Evolutionary conservation across 192 early-diverging fungal genomes (phyloP), one percentile per base, ranked within the genome.

Genomic region (Umbelopsis sp.): DNA sequence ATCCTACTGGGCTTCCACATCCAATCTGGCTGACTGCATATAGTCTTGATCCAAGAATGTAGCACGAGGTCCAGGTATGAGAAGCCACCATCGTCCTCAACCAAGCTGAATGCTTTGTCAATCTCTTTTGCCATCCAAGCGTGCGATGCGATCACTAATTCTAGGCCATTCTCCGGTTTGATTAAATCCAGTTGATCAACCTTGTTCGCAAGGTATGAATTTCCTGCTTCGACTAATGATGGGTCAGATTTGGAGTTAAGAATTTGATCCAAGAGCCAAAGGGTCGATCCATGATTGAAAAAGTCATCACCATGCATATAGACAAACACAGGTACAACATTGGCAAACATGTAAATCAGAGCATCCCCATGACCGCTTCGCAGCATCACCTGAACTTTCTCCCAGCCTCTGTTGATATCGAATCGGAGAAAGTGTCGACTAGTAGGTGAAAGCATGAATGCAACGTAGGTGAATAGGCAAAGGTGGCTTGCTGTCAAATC

Each of bases 401-500:
- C 38, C 85, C 85, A 86, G 17, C 85, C 85, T 45, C 80, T 56
- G 12, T 38, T 52, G 10, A 67, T 49, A 21, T 74, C 75, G 24
- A 81, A 81, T 36, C 76, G 74, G 17, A 86, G 34, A 51, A 84
- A 86, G 47, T 77, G 75, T 7, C 85, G 79, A 31, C 81, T 81
- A 1, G 82, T 73, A 22, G 67, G 41, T 21, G 82, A 81, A 16
- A 86, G 54, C 47, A 84, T 69, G 52, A 86, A 69, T 5, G 74
- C 73, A 4, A 82, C 49, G 29, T 80, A 81, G 5, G 66, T 74
- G 22, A 84, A 52, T 9, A 86, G 74, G 1, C 76, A 69, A 3
- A 66, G 53, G 24, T 86, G 82, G 4, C 68, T 65, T 22, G 74
- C 77, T 22, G 65, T 71, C 17, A 76, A 68, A 2, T 79, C 52